A percentile compares a stretch with the other conserved stretches of the same genome.
Conservation (phyloP, 441 rosid genomes). For the Euphorbia celastroides region DNA sequence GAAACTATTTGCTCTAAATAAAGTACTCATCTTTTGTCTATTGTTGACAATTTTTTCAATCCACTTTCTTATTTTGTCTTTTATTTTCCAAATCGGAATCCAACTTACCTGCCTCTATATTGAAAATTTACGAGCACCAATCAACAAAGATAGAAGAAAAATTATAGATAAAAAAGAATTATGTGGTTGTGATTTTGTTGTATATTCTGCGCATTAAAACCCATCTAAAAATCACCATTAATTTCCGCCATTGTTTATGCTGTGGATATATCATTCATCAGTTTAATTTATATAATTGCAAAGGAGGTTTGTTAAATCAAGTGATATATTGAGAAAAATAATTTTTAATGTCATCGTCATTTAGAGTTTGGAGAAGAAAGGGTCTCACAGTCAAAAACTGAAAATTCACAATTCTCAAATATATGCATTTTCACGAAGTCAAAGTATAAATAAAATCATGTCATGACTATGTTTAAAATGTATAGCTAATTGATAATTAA, state of each 20-base stretch:
- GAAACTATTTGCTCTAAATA: background rate
- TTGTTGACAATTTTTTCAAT: background rate
- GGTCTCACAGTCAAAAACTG: too few relatives aligned
- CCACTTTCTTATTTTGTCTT: background rate
- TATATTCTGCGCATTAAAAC: background rate
- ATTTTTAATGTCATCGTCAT: too few relatives aligned
- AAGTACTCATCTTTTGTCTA: background rate
- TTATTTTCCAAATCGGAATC: background rate
- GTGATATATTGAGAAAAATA: too few relatives aligned
- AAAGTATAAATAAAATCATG: too few relatives aligned
- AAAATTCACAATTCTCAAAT: too few relatives aligned
- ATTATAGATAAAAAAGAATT: background rate
- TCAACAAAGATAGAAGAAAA: background rate
- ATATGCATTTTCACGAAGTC: too few relatives aligned
- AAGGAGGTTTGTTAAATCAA: too few relatives aligned
- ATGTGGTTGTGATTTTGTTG: background rate
- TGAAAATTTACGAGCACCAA: background rate
- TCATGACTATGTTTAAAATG: too few relatives aligned
- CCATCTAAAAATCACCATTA: constrained; percentile 2
- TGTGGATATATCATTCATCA: too few relatives aligned
- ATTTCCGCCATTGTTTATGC: background rate
- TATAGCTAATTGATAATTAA: too few relatives aligned
- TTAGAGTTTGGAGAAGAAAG: too few relatives aligned
- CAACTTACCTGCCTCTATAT: background rate
- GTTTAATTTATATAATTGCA: too few relatives aligned